phyloP scores from a whole-genome alignment of 768 basidiomycete genomes.

The Serendipita sp. region DNA sequence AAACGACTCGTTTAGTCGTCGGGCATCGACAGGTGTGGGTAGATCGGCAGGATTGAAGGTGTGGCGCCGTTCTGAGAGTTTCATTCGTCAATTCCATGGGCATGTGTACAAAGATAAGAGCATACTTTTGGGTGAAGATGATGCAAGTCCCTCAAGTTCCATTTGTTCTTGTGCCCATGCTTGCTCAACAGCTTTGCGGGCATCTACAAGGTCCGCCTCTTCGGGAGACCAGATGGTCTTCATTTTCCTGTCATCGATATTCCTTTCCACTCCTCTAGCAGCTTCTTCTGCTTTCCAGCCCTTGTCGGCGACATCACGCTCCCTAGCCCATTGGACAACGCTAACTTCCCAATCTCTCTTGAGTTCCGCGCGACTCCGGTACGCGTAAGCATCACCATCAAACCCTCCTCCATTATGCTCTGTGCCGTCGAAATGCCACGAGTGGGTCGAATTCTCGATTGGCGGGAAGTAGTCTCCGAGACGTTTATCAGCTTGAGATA shows the following conservation, averaged over 20 bases:
- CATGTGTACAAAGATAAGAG: not conserved
- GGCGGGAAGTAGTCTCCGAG: conserved; percentile 1
- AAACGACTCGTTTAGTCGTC: not conserved
- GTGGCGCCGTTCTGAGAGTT: not conserved
- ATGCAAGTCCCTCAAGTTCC: not conserved
- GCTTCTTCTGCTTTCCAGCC: conserved; percentile 3
- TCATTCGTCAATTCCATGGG: not conserved
- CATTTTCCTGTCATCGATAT: not conserved
- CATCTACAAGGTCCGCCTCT: not conserved
- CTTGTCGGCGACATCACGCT: not conserved
- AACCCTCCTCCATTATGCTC: conserved; percentile 5
- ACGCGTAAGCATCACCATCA: conserved; percentile 3
- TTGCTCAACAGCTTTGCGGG: not conserved
- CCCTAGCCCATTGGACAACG: conserved; percentile 1
- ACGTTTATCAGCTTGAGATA: not conserved
- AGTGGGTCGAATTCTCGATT: not conserved
- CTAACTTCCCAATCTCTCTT: not conserved
- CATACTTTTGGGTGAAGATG: not conserved
- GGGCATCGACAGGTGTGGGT: not conserved
- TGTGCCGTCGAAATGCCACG: not conserved
- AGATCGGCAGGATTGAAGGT: not conserved
- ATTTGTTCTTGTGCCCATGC: not conserved
- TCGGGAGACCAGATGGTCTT: not conserved
- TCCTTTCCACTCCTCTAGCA: not conserved
- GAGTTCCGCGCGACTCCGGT: not conserved